Evolutionary conservation across 2,329 filamentous ascomycete genomes (phyloP).

Genomic region (Drechslera avenae): DNA sequence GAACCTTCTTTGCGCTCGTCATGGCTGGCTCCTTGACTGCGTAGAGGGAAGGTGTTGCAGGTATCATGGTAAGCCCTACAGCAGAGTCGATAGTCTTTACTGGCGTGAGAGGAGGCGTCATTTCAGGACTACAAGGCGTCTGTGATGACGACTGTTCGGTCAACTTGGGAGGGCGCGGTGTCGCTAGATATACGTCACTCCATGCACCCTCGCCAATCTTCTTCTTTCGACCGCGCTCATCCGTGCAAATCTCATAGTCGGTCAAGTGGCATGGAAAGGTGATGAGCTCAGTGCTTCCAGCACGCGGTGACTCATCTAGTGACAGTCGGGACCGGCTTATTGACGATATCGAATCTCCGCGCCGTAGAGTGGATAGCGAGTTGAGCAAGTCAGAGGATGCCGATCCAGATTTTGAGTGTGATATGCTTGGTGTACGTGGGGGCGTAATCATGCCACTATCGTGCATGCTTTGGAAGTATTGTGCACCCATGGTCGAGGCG

Average conservation of each 20-base stretch:
- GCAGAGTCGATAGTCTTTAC: slow-evolving; percentile 25
- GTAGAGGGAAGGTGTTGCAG: slow-evolving; percentile 28
- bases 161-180: slow-evolving; percentile 24
- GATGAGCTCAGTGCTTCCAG: slow-evolving; percentile 29
- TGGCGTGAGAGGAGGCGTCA: slow-evolving; percentile 39
- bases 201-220: slow-evolving; percentile 43
- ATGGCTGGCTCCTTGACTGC: slow-evolving; percentile 45
- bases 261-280: slow-evolving; percentile 30
- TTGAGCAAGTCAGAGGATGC: slow-evolving; percentile 24
- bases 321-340: slow-evolving; percentile 14
- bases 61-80: slow-evolving; percentile 12
- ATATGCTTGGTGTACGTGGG: slow-evolving; percentile 35
- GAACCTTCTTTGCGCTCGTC: slow-evolving; percentile 37
- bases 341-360: slow-evolving; percentile 30
- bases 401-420: slow-evolving; percentile 29
- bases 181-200: slow-evolving; percentile 47
- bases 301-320: slow-evolving; percentile 24
- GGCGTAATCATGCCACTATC: slow-evolving; percentile 33
- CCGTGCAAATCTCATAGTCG: slow-evolving; percentile 35
- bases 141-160: slow-evolving; percentile 4
- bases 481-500: slow-evolving; percentile 23
- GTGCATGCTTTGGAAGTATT: slow-evolving; percentile 18
- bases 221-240: slow-evolving; percentile 32
- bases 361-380: slow-evolving; percentile 25
- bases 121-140: slow-evolving; percentile 7